Evolutionary conservation across 1,139 yeast genomes (phyloP).

Genomic region (Suhomyces kunorum): DNA sequence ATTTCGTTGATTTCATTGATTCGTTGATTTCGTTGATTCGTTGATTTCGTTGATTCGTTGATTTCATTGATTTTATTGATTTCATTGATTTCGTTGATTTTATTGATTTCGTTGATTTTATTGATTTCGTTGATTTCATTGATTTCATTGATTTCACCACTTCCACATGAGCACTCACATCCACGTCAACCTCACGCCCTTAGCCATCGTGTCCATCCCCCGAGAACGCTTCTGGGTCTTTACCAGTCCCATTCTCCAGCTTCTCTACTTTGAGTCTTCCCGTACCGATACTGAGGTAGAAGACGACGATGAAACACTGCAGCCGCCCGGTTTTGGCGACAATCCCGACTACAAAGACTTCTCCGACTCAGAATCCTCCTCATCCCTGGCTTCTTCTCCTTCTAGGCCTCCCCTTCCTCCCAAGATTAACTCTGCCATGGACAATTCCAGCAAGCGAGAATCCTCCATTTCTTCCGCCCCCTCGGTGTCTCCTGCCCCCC

Average conservation of each 20-base stretch:
- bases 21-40: too few relatives aligned
- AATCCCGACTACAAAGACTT: constrained; percentile 3
- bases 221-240: constrained; percentile 53
- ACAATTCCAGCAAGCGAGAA: constrained; percentile 23
- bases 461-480: neutral
- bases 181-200: constrained; percentile 39
- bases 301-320: neutral
- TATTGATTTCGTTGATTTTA: too few relatives aligned
- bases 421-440: constrained; percentile 16
- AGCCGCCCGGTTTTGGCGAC: neutral
- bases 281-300: constrained; percentile 11
- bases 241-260: constrained; percentile 45
- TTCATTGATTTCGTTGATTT: too few relatives aligned
- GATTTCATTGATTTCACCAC: too few relatives aligned
- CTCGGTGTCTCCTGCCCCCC: too few relatives aligned
- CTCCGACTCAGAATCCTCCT: constrained; percentile 15
- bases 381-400: neutral
- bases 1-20: too few relatives aligned
- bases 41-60: too few relatives aligned
- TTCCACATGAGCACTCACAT: constrained; percentile 15
- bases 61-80: too few relatives aligned
- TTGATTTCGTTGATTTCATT: too few relatives aligned
- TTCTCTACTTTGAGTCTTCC: constrained; percentile 28
- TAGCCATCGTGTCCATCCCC: constrained; percentile 51
- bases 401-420: neutral